A percentile compares a stretch with the other conserved stretches of the same genome.
Evolutionary conservation across 352 stramenopile genomes (phyloP).

Genomic region (Phytophthora uliginosa): DNA sequence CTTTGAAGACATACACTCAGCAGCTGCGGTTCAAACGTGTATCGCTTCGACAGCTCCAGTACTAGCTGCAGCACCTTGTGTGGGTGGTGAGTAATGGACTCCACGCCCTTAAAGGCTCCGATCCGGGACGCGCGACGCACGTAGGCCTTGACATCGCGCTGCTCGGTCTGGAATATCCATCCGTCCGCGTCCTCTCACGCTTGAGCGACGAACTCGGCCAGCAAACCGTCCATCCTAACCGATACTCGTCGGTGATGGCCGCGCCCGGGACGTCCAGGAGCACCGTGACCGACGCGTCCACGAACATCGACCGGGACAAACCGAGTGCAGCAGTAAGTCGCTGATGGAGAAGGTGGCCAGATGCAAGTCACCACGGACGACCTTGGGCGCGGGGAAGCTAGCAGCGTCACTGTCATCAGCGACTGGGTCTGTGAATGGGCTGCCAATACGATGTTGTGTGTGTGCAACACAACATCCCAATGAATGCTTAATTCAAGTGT

Average conservation of each 20-base stretch:
- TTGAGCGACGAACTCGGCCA: conserved; percentile 72
- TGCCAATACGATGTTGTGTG: too few relatives aligned
- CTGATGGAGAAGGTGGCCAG: conserved; percentile 24
- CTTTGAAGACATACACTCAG: conserved; percentile 69
- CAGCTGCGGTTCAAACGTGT: conserved; percentile 69
- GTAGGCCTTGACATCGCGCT: conserved; percentile 70
- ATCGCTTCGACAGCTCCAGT: conserved; percentile 56
- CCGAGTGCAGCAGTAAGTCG: conserved; percentile 35
- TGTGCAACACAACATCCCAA: too few relatives aligned
- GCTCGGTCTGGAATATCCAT: conserved; percentile 72
- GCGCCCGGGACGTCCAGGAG: conserved; percentile 45
- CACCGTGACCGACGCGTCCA: conserved; percentile 41
- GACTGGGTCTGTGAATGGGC: too few relatives aligned
- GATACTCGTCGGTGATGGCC: conserved; percentile 46
- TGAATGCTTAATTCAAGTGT: too few relatives aligned
- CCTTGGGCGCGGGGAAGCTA: too few relatives aligned
- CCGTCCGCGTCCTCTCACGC: conserved; percentile 56
- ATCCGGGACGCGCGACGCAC: conserved; percentile 52
- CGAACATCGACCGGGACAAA: conserved; percentile 36
- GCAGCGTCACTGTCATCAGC: too few relatives aligned
- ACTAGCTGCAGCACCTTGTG: conserved; percentile 67
- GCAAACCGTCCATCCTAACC: conserved; percentile 56
- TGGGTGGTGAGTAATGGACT: conserved; percentile 63
- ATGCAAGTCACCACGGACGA: background rate
- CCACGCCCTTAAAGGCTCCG: conserved; percentile 66